Evolutionary conservation across 495 filamentous ascomycete genomes (phyloP).

Genomic region (Lasiosphaeriaceae sp.): DNA sequence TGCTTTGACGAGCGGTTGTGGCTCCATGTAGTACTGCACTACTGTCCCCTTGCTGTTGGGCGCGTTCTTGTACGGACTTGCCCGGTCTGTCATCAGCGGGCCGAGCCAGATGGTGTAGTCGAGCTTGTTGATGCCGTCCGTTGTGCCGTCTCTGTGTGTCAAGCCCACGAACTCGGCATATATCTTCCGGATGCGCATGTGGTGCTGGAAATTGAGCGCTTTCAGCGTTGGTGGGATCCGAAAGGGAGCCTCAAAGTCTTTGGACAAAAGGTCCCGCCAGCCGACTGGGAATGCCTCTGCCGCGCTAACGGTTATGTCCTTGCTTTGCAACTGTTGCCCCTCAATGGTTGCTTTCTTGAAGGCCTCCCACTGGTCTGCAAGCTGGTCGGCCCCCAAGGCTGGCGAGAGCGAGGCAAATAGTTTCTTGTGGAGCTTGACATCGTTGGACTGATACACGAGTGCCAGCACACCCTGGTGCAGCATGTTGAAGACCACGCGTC

Average conservation of each 20-base stretch:
- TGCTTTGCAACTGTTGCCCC: not conserved
- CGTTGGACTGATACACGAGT: not conserved
- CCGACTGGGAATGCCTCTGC: not conserved
- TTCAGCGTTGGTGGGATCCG: not conserved
- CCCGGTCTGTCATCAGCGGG: not conserved
- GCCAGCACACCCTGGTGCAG: not conserved
- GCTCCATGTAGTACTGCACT: constrained; percentile 3
- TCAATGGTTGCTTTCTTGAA: not conserved
- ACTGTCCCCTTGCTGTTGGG: not conserved
- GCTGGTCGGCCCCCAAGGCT: not conserved
- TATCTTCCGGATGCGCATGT: not conserved
- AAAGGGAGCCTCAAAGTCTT: not conserved
- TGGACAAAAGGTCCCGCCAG: not conserved
- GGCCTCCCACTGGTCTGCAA: not conserved
- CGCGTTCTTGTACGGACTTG: not conserved
- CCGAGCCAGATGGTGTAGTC: not conserved
- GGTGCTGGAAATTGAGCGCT: not conserved
- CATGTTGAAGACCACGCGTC: not conserved
- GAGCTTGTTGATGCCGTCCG: not conserved
- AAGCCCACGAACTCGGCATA: not conserved
- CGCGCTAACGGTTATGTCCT: not conserved
- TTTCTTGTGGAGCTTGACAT: not conserved
- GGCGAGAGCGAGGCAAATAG: not conserved
- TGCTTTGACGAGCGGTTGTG: not conserved
- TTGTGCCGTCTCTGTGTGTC: not conserved